Conservation (phyloP, 768 basidiomycete species). For the Termitomyces sp. region DNA sequence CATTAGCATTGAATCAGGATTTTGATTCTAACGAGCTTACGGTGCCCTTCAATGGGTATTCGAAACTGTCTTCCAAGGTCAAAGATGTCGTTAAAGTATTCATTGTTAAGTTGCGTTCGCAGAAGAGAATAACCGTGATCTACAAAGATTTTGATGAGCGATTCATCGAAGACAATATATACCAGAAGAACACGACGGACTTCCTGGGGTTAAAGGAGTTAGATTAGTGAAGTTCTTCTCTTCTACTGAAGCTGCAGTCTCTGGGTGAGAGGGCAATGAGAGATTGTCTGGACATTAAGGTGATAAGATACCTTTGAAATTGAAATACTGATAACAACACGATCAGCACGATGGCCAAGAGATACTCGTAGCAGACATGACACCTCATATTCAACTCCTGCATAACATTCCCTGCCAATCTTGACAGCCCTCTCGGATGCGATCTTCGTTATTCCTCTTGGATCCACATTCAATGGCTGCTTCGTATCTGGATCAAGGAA, state of each 20-base stretch:
- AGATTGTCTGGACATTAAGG: neutral
- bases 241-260: constrained; percentile 73
- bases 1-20: neutral
- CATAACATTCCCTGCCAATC: constrained; percentile 59
- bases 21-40: constrained; percentile 36
- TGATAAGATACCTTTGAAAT: constrained; percentile 69
- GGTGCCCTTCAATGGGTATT: constrained; percentile 83
- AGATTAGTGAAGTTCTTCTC: constrained; percentile 78
- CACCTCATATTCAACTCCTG: constrained; percentile 96
- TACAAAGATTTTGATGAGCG: constrained; percentile 25
- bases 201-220: constrained; percentile 86
- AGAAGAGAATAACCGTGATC: constrained; percentile 98
- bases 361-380: neutral
- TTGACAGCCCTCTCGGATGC: constrained; percentile 48
- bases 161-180: neutral
- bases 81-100: constrained; percentile 88
- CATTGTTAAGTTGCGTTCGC: constrained; percentile 83
- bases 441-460: constrained; percentile 73
- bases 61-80: constrained; percentile 71
- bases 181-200: constrained; percentile 44
- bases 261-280: constrained; percentile 33
- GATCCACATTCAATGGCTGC: constrained; percentile 76
- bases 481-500: constrained; percentile 88
- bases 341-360: neutral
- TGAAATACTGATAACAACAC: constrained; percentile 70